Conservation (phyloP, 495 filamentous ascomycete species). For the Baudoinia panamericana region DNA sequence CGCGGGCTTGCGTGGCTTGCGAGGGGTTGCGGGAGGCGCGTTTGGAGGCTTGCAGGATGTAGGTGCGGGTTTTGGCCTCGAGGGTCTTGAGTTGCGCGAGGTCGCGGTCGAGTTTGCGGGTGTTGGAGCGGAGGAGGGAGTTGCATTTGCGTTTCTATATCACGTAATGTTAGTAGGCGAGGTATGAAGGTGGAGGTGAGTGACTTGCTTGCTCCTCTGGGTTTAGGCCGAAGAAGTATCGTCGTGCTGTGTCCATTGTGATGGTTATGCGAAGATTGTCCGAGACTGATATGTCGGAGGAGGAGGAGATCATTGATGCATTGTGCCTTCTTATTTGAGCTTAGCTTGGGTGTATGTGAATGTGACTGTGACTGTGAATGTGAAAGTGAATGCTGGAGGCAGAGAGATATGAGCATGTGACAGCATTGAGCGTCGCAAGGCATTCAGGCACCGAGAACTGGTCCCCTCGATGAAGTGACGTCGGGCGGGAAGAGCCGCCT, state of each 20-base stretch:
- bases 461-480: too few species aligned
- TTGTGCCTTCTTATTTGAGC: too few species aligned
- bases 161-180: not conserved
- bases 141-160: conserved; percentile 98
- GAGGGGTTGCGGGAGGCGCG: conserved; percentile 66
- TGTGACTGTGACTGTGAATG: too few species aligned
- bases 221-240: conserved; percentile 83
- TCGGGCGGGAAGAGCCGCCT: too few species aligned
- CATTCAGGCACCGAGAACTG: too few species aligned
- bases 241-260: conserved; percentile 71
- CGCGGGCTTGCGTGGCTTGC: conserved; percentile 58
- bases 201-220: conserved; percentile 66
- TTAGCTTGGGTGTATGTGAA: too few species aligned
- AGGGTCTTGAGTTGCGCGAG: conserved; percentile 58
- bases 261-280: not conserved
- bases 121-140: conserved; percentile 74
- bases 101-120: conserved; percentile 90
- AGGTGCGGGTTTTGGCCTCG: conserved; percentile 73
- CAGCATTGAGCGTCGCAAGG: too few species aligned
- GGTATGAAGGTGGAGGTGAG: not conserved
- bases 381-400: too few species aligned
- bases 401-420: too few species aligned
- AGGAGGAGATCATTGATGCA: too few species aligned
- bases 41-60: conserved; percentile 64
- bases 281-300: too few species aligned